phyloP scores from a whole-genome alignment of 1,284 basidiomycete genomes.

The Ceratobasidium sp. region DNA sequence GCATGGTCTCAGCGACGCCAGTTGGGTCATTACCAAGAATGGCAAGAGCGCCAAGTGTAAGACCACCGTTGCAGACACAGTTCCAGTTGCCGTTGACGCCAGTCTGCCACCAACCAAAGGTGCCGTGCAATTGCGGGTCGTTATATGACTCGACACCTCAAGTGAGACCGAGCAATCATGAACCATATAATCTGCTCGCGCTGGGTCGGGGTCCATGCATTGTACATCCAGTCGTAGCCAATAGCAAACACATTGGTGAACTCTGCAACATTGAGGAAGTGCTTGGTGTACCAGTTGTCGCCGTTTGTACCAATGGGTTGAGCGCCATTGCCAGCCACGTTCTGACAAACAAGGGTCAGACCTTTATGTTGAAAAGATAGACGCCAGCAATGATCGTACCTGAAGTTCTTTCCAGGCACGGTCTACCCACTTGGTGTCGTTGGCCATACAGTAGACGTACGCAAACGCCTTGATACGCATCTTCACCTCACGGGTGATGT shows the following conservation, averaged over 20 bases:
- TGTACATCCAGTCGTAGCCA: constrained; percentile 96
- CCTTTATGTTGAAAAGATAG: constrained; percentile 35
- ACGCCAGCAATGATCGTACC: constrained; percentile 59
- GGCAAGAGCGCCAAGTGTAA: constrained; percentile 90
- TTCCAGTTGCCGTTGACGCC: constrained; percentile 62
- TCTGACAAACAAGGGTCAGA: constrained; percentile 55
- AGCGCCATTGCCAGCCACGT: constrained; percentile 73
- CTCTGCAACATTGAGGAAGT: constrained; percentile 96
- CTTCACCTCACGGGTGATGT: constrained; percentile 91
- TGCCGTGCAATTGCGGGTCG: constrained; percentile 47
- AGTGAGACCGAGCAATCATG: constrained; percentile 81
- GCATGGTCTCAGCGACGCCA: constrained; percentile 73
- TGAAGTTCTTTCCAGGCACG: constrained; percentile 85
- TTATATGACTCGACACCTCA: constrained; percentile 68
- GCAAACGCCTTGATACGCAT: constrained; percentile 91
- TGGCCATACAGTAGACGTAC: constrained; percentile 91
- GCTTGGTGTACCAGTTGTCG: constrained; percentile 80
- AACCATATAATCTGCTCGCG: constrained; percentile 75
- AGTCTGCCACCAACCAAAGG: constrained; percentile 60
- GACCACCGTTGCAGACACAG: constrained; percentile 83
- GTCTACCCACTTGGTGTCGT: constrained; percentile 89
- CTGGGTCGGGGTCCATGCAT: constrained; percentile 82
- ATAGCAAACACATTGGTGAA: constrained; percentile 87
- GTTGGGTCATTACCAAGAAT: constrained; percentile 88
- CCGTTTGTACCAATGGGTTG: constrained; percentile 70